These are phyloP conservation scores for Backusella macrospora DNA, from an alignment of 192 early-diverging fungal species.

Conservation along the genomic window DNA sequence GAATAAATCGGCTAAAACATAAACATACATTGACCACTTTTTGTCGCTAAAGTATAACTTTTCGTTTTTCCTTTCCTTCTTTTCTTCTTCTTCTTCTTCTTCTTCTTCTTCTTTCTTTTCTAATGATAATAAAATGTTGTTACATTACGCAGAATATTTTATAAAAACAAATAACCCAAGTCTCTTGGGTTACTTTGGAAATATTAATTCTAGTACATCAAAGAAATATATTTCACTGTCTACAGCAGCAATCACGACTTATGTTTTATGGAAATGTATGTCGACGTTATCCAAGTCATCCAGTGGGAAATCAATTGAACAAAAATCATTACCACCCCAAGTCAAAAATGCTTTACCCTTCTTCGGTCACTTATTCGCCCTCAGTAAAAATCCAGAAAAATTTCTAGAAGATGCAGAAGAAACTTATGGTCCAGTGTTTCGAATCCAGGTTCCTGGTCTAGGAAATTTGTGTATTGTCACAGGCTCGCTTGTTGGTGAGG, in stretches of 20 bases:
- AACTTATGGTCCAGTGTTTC: constrained; percentile 22
- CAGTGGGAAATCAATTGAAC: background rate
- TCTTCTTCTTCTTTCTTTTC: background rate
- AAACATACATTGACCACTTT: background rate
- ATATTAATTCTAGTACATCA: background rate
- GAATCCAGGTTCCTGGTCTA: constrained; percentile 21
- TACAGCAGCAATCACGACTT: background rate
- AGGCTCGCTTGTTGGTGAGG: constrained; percentile 20
- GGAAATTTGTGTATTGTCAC: constrained; percentile 5
- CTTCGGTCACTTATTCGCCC: constrained; percentile 23
- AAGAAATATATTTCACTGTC: constrained; percentile 9
- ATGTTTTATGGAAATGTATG: background rate
- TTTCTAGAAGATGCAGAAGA: constrained; percentile 23
- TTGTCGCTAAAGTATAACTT: background rate
- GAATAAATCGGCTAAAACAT: background rate
- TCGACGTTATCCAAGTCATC: background rate
- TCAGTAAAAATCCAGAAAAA: constrained; percentile 11
- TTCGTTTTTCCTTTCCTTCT: too few species aligned
- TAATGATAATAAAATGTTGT: background rate
- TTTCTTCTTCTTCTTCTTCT: background rate
- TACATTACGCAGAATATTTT: background rate
- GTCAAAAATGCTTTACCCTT: constrained; percentile 19
- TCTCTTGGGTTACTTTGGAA: constrained; percentile 1
- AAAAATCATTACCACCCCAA: background rate
- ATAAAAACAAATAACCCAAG: constrained; percentile 1